Conservation (phyloP, 352 stramenopile species). For the Phytopythium ostracodes region DNA sequence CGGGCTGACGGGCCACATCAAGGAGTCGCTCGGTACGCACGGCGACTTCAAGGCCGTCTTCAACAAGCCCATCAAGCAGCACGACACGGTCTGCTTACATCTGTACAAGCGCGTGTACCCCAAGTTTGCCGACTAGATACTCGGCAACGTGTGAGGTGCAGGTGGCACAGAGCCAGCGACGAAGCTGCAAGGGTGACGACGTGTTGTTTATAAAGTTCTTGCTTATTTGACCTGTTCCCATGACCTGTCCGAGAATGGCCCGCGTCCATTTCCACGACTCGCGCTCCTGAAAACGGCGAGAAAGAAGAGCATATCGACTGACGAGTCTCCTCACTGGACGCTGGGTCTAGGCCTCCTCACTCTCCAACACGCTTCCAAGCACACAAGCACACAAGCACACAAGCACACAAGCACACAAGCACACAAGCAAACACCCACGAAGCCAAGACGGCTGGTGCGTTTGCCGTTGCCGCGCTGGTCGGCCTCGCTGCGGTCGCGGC, state of each 20-base stretch:
- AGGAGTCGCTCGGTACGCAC: slow-evolving; percentile 97
- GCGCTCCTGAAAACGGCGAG: neutral
- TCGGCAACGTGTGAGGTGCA: neutral
- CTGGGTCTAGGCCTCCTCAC: neutral
- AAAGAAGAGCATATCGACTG: neutral
- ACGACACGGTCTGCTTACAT: slow-evolving; percentile 98
- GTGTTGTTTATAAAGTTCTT: neutral
- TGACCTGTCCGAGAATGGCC: neutral
- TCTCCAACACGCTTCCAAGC: neutral
- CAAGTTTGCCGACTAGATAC: slow-evolving; percentile 78
- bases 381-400: neutral
- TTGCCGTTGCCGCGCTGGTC: neutral
- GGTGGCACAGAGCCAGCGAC: neutral
- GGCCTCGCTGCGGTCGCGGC: neutral
- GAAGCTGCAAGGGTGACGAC: neutral
- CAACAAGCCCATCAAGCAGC: slow-evolving; percentile 98
- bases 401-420: neutral
- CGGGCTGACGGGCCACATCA: slow-evolving; percentile 97
- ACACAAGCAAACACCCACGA: neutral
- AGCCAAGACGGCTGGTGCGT: neutral
- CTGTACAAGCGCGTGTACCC: slow-evolving; percentile 99
- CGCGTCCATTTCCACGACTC: neutral
- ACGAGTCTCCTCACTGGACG: too few relatives aligned
- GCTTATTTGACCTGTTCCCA: neutral
- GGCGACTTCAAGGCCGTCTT: slow-evolving; percentile 99